Base-by-base conservation (phyloP, 1,139 yeast genomes). In the Suhomyces terraborum region DNA sequence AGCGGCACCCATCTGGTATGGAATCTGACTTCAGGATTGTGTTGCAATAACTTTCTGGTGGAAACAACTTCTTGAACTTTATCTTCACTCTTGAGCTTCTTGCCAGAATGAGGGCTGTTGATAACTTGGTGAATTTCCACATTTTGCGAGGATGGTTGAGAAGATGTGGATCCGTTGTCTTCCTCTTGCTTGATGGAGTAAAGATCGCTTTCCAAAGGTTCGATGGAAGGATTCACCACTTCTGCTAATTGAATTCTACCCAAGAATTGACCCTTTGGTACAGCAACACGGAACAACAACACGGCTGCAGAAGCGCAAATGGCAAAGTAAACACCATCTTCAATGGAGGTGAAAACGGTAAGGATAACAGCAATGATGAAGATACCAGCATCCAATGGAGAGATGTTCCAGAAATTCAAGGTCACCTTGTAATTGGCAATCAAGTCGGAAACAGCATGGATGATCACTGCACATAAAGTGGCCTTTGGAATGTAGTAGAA, bases 381-480 rank as follows among this genome's bases (percentile, higher is more conserved):
- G 40, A 89, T 84, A 32, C 82, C 76, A 54, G 79, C 78, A 62
- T 91, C 97, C 13, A 87, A 46, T 8, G 97, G 96, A 42, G 82
- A 70, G 48, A 85, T 75, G 49, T 73, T 75, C 87, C 88, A 89
- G 64, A 88, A 79, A 55, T 75, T 79, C 77, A 79, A 80, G 9
- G 95, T 80, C 3, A 83, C 77, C 53, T 77, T 76, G 58, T 83
- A 88, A 41, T 80, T 75, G 4, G 95, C 85, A 50, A 89, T 69
- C 61, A 91, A 77, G 66, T 89, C 97, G 35, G 87, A 79, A 18
- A 91, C 98, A n/a, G 97, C 96, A 63, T 91, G 96, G 55, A 91
- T 91, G 53, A 91, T 89, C 50, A 91, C 81, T 1, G 97, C 96
- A 51, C 82, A 73, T 46, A 91, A 73, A 1, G 91, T 79, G 9